Evolutionary conservation across 371 early-diverging fungal species (phyloP).

Genomic region (Zychaea mexicana): DNA sequence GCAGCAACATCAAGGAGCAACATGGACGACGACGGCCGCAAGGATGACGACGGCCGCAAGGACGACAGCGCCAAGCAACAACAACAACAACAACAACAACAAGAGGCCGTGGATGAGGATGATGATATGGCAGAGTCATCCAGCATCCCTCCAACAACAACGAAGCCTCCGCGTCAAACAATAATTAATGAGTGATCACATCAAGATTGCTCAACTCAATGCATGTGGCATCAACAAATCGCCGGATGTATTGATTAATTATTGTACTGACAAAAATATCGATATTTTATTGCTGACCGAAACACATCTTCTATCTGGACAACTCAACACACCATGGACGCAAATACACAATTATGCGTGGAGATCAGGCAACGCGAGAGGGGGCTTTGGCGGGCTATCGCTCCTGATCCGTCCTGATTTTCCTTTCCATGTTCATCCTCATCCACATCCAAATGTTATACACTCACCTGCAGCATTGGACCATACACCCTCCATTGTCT

Average conservation of each 20-base stretch:
- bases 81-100: neutral
- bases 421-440: too few relatives aligned
- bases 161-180: neutral
- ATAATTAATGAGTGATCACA: neutral
- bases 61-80: neutral
- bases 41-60: too few relatives aligned
- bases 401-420: too few relatives aligned
- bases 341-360: too few relatives aligned
- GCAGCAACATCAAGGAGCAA: neutral
- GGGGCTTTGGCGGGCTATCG: too few relatives aligned
- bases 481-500: slow-evolving; percentile 2
- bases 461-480: neutral
- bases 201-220: slow-evolving; percentile 6
- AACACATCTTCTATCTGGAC: neutral
- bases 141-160: neutral
- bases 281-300: too few relatives aligned
- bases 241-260: neutral
- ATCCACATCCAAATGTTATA: neutral
- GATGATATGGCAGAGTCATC: too few relatives aligned
- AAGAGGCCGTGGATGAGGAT: neutral
- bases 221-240: neutral
- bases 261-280: neutral
- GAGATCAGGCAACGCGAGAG: too few relatives aligned
- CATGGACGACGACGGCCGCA: neutral
- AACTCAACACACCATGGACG: too few relatives aligned